Base-by-base conservation (phyloP, 1,139 yeast genomes). In the Geotrichum australiense region DNA sequence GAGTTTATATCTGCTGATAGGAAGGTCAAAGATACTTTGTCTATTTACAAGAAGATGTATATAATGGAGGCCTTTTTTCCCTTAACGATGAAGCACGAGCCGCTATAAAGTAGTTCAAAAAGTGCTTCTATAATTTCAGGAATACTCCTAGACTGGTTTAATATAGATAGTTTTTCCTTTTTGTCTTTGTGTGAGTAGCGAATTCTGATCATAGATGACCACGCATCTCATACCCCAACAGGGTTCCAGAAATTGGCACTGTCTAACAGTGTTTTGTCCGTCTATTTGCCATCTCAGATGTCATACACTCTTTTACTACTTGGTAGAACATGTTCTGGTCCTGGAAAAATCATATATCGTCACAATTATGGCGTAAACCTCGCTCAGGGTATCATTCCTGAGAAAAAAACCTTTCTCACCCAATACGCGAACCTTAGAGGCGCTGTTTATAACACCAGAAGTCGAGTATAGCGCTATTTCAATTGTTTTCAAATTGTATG, bases 111-210 rank as follows among this genome's bases (percentile, higher is more conserved):
- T 73, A 68, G 43, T 60, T 77, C 30, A 66, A 64, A 3, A 75
- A 73, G 24, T 70, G 72, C 3, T 57, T 78, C 43, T 74, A 80
- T 5, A 62, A 70, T 2, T 66, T 78, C 10, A 67, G 71, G 19
- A 67, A 76, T 26, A 68, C 78, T 18, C 19, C 30, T 8, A 35
- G 78, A 78, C 58, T 74, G 74, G 54, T 74, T 77, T 7, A 82
- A 78, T 51, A 78, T 76, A 16, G 64, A 71, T 6, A n/a, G n/a
- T n/a, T 73, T 73, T 37, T 59, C 78, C 37, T 57, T 76, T 23
- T 70, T 74, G 6, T 73, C 72, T 44, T 76, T 68, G 51, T 76
- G 76, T 34, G 68, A 75, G 4, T 61, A 78, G 39, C 65, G 68
- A 42, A 63, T 68, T 20, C 74, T 78, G 8, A 69, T 78, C 4